Evolutionary conservation across 192 early-diverging fungal genomes (phyloP), one percentile per base, ranked within the genome.

Genomic region (Gamsiella multidivaricata): DNA sequence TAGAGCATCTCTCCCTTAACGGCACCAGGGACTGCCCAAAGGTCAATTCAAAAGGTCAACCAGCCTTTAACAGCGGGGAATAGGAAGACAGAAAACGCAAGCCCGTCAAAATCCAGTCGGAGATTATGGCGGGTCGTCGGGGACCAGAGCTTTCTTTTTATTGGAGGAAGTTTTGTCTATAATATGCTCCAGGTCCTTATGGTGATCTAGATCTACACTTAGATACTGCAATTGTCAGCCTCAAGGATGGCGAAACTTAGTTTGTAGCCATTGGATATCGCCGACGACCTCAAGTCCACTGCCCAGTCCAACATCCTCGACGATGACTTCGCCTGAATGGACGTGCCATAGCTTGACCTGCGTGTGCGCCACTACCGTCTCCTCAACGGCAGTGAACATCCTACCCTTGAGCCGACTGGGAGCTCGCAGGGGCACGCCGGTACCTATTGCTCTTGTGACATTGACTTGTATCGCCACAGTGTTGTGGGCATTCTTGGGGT

Each of bases 401-500:
- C 60, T 71, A 1, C 69, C 65, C 28, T 61, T 55, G 25, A 28
- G n/a, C 23, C 66, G 65, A 25, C 53, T 67, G 0, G 84, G 84
- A 7, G 80, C 69, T 49, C 82, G 80, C 39, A 85, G 73, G 6
- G 84, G 84, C 26, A 71, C 54, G 0, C 84, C 84, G 2, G 36
- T 52, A 18, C 83, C 84, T 3, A 70, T 65, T 20, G 53, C 45
- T 25, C 84, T 58, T 1, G 65, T 75, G 18, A 79, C 62, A 26
- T 62, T 62, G 32, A 82, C 47, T 41, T 80, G 42, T 2, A 83
- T 28, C 3, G 64, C 49, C n/a, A 83, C 29, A n/a, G 42, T 53
- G 0, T 68, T 64, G 17, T 33, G 18, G 18, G 31, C 15, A 25
- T 68, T 65, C 23, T 51, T 45, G 32, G 12, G 75, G 45, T 25